Evolutionary conservation across 164 flowering plant species (phyloP).

Genomic region (Piper betle): DNA sequence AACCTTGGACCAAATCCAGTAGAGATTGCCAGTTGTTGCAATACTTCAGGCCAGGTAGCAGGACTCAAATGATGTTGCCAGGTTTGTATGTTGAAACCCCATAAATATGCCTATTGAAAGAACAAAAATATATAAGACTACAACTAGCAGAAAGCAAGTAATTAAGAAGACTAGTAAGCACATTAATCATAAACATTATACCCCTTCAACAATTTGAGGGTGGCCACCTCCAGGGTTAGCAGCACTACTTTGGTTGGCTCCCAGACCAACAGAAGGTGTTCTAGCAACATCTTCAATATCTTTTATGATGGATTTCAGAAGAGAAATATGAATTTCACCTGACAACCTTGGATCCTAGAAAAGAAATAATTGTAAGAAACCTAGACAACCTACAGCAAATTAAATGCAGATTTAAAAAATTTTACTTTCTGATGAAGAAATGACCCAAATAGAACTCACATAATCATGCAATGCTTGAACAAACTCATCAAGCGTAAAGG

Average conservation of each 20-base stretch:
- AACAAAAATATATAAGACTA: not conserved
- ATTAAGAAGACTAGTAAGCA: not conserved
- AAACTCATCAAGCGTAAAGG: conserved; percentile 89
- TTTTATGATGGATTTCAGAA: conserved; percentile 59
- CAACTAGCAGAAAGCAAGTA: not conserved
- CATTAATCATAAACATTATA: conserved; percentile 14
- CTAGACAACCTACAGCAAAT: not conserved
- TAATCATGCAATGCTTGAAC: conserved; percentile 87
- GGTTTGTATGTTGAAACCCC: conserved; percentile 85
- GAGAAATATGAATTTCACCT: conserved; percentile 75
- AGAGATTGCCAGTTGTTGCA: conserved; percentile 73
- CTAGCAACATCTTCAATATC: conserved; percentile 94
- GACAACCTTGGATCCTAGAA: conserved; percentile 70
- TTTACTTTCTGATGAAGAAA: no score
- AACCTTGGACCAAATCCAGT: conserved; percentile 81
- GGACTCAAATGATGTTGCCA: conserved; percentile 77
- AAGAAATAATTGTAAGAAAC: not conserved
- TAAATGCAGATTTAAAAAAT: not conserved
- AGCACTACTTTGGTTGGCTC: conserved; percentile 48
- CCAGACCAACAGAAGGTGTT: conserved; percentile 53
- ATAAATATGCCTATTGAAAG: conserved; percentile 63
- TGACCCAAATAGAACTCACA: conserved; percentile 30
- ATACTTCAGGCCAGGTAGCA: conserved; percentile 87
- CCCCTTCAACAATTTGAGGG: conserved; percentile 91
- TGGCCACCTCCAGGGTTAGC: conserved; percentile 89